Evolutionary conservation across 768 basidiomycete genomes (phyloP).

Genomic region (Fistulinella prunicolor): DNA sequence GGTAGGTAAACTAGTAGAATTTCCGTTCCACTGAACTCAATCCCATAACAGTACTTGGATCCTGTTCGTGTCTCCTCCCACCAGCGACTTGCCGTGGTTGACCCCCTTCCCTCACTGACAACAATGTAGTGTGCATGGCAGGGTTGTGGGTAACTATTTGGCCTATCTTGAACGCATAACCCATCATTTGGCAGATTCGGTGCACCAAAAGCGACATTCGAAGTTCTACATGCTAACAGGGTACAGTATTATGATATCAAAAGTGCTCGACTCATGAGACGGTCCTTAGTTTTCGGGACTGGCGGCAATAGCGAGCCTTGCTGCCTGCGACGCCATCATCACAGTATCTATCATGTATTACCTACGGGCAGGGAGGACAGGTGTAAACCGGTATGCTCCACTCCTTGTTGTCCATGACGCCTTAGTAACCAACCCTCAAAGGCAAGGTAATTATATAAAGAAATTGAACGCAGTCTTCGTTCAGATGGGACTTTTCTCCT

Average conservation of each 20-base stretch:
- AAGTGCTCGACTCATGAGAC: not conserved
- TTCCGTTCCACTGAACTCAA: not conserved
- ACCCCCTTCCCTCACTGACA: no score
- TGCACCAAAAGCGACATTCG: conserved; percentile 2
- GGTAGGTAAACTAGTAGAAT: conserved; percentile 2
- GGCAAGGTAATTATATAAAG: conserved; percentile 12
- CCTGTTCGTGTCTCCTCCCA: conserved; percentile 6
- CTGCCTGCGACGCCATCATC: conserved; percentile 21
- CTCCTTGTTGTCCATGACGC: not conserved
- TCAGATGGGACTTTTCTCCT: conserved; percentile 20
- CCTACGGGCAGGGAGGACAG: conserved; percentile 12
- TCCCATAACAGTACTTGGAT: conserved; percentile 11
- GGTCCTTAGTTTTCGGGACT: conserved; percentile 6
- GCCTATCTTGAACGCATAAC: no score
- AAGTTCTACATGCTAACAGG: conserved; percentile 1
- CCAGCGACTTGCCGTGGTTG: no score
- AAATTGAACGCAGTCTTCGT: conserved; percentile 13
- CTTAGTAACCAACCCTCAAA: not conserved
- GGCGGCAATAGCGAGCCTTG: conserved; percentile 12
- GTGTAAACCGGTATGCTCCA: conserved; percentile 7
- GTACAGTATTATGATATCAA: not conserved
- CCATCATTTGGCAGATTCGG: conserved; percentile 3
- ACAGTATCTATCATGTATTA: conserved; percentile 15
- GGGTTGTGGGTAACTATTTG: conserved; percentile 1
- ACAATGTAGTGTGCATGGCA: conserved; percentile 1